phyloP scores from a whole-genome alignment of 768 basidiomycete genomes.

The Boletales sp. region DNA sequence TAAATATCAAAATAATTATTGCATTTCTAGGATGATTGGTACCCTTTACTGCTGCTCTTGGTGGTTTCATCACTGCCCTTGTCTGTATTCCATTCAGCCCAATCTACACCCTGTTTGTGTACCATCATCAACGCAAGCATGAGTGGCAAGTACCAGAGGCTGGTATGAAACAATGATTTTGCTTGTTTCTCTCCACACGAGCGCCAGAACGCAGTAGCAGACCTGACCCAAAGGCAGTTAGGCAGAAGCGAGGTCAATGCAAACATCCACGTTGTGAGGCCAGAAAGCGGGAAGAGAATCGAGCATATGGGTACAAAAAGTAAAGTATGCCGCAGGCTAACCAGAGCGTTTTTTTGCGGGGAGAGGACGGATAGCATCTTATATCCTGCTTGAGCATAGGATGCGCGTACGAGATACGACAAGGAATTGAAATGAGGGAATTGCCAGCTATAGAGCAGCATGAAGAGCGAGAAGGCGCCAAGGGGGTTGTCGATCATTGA shows the following conservation, averaged over 20 bases:
- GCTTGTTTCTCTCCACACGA: slow-evolving; percentile 74
- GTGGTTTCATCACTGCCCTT: not conserved
- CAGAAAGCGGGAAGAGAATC: slow-evolving; percentile 79
- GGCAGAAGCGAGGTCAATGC: slow-evolving; percentile 73
- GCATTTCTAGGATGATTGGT: not conserved
- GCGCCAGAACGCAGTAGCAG: slow-evolving; percentile 75
- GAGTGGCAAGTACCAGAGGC: slow-evolving; percentile 88
- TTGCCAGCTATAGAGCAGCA: slow-evolving; percentile 93
- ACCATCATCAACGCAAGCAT: slow-evolving; percentile 92
- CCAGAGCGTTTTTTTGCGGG: slow-evolving; percentile 77
- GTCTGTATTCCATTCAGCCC: slow-evolving; percentile 50
- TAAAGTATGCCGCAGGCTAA: slow-evolving; percentile 78
- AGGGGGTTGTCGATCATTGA: slow-evolving; percentile 76
- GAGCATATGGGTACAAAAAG: slow-evolving; percentile 77
- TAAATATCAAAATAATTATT: too few species aligned
- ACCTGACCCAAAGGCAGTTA: slow-evolving; percentile 63
- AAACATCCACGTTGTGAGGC: slow-evolving; percentile 90
- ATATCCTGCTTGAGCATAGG: slow-evolving; percentile 92
- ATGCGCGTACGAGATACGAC: slow-evolving; percentile 80
- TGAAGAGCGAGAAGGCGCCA: slow-evolving; percentile 74
- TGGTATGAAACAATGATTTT: slow-evolving; percentile 69
- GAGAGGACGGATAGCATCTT: slow-evolving; percentile 84
- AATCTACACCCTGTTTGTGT: slow-evolving; percentile 84
- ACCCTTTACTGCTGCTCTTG: not conserved
- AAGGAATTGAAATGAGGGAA: slow-evolving; percentile 97